Conservation (phyloP, 2,329 filamentous ascomycete genomes). For the Talaromyces sp. region DNA sequence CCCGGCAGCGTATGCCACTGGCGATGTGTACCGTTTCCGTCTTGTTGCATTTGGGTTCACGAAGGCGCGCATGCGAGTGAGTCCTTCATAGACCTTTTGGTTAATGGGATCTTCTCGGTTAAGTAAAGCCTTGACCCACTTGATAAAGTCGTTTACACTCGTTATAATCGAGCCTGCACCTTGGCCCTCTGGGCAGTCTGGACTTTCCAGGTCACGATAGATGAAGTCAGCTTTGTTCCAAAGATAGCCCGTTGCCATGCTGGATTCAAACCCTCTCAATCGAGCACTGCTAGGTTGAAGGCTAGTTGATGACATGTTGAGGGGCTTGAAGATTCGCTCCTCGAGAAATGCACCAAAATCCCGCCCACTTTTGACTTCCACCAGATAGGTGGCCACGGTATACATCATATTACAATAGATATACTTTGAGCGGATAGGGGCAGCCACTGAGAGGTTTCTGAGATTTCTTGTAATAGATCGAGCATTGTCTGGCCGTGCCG, state of each 20-base stretch:
- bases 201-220: slow-evolving; percentile 22
- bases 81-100: slow-evolving; percentile 13
- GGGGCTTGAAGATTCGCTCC: slow-evolving; percentile 6
- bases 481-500: slow-evolving; percentile 25
- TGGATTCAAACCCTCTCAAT: slow-evolving; percentile 18
- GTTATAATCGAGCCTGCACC: slow-evolving; percentile 44
- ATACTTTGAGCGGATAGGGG: slow-evolving; percentile 43
- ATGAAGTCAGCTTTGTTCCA: slow-evolving; percentile 27
- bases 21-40: slow-evolving; percentile 18
- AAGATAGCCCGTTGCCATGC: slow-evolving; percentile 42
- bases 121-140: slow-evolving; percentile 27
- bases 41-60: slow-evolving; percentile 2
- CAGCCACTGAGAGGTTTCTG: slow-evolving; percentile 42
- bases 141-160: slow-evolving; percentile 26
- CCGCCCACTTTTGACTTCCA: slow-evolving; percentile 40
- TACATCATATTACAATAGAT: slow-evolving; percentile 53
- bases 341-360: slow-evolving; percentile 34
- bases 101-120: slow-evolving; percentile 19
- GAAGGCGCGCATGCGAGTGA: slow-evolving; percentile 5
- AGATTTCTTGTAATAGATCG: slow-evolving; percentile 41
- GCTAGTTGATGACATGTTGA: slow-evolving; percentile 3
- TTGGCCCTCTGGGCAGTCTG: slow-evolving; percentile 28
- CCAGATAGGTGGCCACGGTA: slow-evolving; percentile 40
- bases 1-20: slow-evolving; percentile 21
- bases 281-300: slow-evolving; percentile 32